Evolutionary conservation across 306 rosid species (phyloP).

Genomic region (Begonia fuchsioides): DNA sequence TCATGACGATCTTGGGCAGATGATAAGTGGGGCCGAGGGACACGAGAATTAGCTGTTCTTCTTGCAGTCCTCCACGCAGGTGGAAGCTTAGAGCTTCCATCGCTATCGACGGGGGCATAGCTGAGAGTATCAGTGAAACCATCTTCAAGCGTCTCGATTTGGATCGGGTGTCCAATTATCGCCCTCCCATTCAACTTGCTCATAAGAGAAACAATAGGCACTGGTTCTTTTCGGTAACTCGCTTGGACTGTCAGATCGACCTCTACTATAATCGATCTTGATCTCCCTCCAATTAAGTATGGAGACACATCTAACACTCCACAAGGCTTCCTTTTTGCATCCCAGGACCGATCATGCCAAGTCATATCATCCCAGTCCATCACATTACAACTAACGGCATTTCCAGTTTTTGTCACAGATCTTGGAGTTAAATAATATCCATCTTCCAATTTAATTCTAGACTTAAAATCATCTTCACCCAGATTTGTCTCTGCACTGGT

Average conservation of each 20-base stretch:
- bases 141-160: slow-evolving; percentile 61
- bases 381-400: slow-evolving; percentile 18
- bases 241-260: slow-evolving; percentile 87
- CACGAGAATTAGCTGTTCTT: slow-evolving; percentile 83
- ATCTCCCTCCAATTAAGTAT: slow-evolving; percentile 36
- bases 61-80: slow-evolving; percentile 97
- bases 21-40: slow-evolving; percentile 66
- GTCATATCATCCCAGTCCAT: slow-evolving; percentile 54
- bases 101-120: slow-evolving; percentile 39
- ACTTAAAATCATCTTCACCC: background rate
- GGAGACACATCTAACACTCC: slow-evolving; percentile 21
- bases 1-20: slow-evolving; percentile 45
- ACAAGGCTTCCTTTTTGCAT: slow-evolving; percentile 26
- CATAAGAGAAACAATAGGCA: slow-evolving; percentile 83
- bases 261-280: slow-evolving; percentile 48
- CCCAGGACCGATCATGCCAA: slow-evolving; percentile 58
- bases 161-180: slow-evolving; percentile 85
- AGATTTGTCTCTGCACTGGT: slow-evolving; percentile 24
- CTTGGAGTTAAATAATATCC: slow-evolving; percentile 39
- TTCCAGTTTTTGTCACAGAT: slow-evolving; percentile 29
- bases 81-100: slow-evolving; percentile 54
- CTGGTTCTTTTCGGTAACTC: slow-evolving; percentile 67
- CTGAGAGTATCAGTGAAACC: slow-evolving; percentile 53
- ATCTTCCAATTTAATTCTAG: slow-evolving; percentile 35
- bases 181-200: slow-evolving; percentile 84